These are phyloP conservation scores for Thelonectria blattea DNA, from an alignment of 2,329 filamentous ascomycete species.

Conservation along the genomic window DNA sequence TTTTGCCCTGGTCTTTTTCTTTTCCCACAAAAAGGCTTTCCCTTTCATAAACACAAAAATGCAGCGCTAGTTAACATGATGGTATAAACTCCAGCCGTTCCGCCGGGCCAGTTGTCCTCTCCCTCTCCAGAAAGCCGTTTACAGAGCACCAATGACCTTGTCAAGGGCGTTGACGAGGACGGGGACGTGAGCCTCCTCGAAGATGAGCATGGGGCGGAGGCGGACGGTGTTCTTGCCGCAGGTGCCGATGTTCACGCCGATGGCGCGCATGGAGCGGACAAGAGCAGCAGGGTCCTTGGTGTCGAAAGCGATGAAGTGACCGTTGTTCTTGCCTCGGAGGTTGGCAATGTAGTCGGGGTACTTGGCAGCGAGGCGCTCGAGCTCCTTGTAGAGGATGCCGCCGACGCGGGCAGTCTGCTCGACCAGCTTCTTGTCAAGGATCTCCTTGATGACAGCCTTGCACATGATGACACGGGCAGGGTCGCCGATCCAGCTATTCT, in stretches of 20 bases:
- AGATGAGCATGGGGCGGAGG: constrained; percentile 81
- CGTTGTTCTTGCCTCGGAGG: constrained; percentile 75
- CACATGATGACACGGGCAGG: constrained; percentile 78
- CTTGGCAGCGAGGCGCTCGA: constrained; percentile 66
- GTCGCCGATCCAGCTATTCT: constrained; percentile 74
- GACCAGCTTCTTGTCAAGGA: constrained; percentile 71
- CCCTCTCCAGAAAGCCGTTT: constrained; percentile 23
- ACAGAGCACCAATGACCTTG: constrained; percentile 38
- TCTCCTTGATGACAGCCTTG: constrained; percentile 78
- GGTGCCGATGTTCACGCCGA: constrained; percentile 81
- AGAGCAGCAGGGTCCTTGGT: constrained; percentile 72
- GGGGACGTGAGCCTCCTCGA: constrained; percentile 70
- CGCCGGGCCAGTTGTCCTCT: constrained; percentile 13
- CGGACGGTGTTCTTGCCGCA: constrained; percentile 72
- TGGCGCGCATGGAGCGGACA: constrained; percentile 71
- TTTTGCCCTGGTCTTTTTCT: constrained; percentile 14
- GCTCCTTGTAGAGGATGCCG: constrained; percentile 69
- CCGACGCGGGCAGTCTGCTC: constrained; percentile 69
- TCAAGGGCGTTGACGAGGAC: constrained; percentile 38
- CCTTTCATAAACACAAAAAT: constrained; percentile 29
- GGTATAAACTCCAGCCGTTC: constrained; percentile 25
- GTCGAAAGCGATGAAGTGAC: constrained; percentile 82
- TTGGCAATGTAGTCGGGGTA: constrained; percentile 76
- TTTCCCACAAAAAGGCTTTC: constrained; percentile 17
- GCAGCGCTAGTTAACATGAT: constrained; percentile 37